phyloP scores from a whole-genome alignment of 768 basidiomycete species.

The Phlegmacium glaucopus region DNA sequence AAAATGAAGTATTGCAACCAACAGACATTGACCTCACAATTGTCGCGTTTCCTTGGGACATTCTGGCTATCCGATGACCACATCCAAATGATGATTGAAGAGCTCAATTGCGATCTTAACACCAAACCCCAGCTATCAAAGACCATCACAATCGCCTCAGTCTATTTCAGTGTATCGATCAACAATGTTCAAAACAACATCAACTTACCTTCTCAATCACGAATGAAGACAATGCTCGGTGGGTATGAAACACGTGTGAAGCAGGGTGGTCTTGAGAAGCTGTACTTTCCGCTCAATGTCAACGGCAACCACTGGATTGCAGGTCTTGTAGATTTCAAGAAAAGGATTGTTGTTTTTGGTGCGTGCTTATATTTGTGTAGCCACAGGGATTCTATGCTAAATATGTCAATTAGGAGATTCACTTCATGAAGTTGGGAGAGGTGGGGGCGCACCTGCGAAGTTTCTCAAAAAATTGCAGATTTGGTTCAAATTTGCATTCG shows the following conservation, averaged over 20 bases:
- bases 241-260: slow-evolving; percentile 4
- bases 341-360: slow-evolving; percentile 10
- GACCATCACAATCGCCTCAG: background rate
- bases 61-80: background rate
- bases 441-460: background rate
- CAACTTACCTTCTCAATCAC: background rate
- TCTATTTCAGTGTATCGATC: background rate
- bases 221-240: background rate
- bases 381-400: no score
- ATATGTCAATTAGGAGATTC: background rate
- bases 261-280: background rate
- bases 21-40: background rate
- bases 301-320: slow-evolving; percentile 20
- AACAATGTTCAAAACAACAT: background rate
- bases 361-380: background rate
- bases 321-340: slow-evolving; percentile 11
- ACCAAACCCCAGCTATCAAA: background rate
- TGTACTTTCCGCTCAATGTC: slow-evolving; percentile 15
- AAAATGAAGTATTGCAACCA: background rate
- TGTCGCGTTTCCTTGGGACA: background rate
- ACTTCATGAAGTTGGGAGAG: background rate
- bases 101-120: background rate
- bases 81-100: background rate
- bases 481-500: background rate
- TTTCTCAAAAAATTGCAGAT: background rate